Conservation (phyloP, 2,329 filamentous ascomycete species). For the Penicillium expansum region DNA sequence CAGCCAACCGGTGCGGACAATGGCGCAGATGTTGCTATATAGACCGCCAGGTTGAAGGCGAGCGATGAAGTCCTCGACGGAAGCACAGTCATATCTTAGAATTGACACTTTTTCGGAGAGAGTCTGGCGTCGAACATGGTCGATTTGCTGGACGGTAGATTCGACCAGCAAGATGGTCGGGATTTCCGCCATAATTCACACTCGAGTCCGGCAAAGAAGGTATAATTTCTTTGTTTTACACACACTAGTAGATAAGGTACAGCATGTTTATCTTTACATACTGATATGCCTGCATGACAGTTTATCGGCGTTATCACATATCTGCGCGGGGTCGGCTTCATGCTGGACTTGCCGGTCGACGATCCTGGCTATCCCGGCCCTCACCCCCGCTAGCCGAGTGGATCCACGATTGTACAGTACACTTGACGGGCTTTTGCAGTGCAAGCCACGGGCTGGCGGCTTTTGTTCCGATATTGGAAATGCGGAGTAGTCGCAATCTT, state of each 20-base stretch:
- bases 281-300: not conserved
- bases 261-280: not conserved
- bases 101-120: not conserved
- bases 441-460: not conserved
- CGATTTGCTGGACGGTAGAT: not conserved
- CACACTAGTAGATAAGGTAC: no score
- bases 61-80: not conserved
- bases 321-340: not conserved
- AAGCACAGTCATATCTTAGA: not conserved
- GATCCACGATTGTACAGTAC: not conserved
- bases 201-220: not conserved
- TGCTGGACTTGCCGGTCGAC: not conserved
- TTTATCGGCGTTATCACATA: not conserved
- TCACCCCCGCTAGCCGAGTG: not conserved
- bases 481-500: not conserved
- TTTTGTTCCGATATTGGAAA: not conserved
- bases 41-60: constrained; percentile 28
- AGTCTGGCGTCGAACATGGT: not conserved
- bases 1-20: constrained; percentile 33
- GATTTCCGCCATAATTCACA: not conserved
- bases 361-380: not conserved
- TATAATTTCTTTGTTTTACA: not conserved
- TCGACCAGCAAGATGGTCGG: not conserved
- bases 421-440: not conserved
- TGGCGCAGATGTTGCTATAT: constrained; percentile 30